These are phyloP conservation scores for Neotropicomus parvogracilis DNA, from an alignment of 1,284 basidiomycete genomes.

Conservation along the genomic window DNA sequence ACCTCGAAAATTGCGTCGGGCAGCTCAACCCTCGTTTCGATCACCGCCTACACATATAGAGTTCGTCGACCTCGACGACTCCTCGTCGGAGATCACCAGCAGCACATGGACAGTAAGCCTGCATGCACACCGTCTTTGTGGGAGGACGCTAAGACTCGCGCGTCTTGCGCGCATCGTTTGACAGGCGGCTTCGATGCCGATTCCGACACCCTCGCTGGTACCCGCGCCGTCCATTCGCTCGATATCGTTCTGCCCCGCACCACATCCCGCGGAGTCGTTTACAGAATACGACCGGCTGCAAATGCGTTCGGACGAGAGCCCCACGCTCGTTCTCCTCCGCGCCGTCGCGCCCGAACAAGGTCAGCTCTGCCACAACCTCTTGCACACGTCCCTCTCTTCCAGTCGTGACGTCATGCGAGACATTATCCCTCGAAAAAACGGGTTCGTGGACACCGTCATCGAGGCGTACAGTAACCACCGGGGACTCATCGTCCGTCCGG, in stretches of 20 bases:
- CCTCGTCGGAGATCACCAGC: conserved; percentile 10
- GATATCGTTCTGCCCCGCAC: conserved; percentile 26
- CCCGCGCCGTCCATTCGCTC: background rate
- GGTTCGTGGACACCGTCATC: conserved; percentile 38
- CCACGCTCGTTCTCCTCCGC: conserved; percentile 22
- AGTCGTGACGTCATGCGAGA: conserved; percentile 25
- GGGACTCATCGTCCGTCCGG: conserved; percentile 37
- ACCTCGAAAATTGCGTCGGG: conserved; percentile 22
- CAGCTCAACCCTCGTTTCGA: background rate
- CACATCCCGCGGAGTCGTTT: conserved; percentile 29
- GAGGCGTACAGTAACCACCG: conserved; percentile 40
- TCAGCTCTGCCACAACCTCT: conserved; percentile 17
- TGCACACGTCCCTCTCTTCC: conserved; percentile 29
- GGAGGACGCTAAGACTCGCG: background rate
- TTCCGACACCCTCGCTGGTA: background rate
- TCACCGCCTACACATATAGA: background rate
- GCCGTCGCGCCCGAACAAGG: conserved; percentile 22
- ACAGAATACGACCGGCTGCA: conserved; percentile 29
- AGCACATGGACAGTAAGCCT: conserved; percentile 20
- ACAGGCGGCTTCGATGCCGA: conserved; percentile 8
- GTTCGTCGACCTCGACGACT: background rate
- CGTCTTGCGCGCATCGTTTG: background rate
- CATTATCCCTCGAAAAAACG: conserved; percentile 31
- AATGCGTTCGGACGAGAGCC: conserved; percentile 20
- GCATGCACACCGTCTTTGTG: background rate